Evolutionary conservation across 2,329 filamentous ascomycete genomes (phyloP).

Genomic region (Aspergillus quadricinctus): DNA sequence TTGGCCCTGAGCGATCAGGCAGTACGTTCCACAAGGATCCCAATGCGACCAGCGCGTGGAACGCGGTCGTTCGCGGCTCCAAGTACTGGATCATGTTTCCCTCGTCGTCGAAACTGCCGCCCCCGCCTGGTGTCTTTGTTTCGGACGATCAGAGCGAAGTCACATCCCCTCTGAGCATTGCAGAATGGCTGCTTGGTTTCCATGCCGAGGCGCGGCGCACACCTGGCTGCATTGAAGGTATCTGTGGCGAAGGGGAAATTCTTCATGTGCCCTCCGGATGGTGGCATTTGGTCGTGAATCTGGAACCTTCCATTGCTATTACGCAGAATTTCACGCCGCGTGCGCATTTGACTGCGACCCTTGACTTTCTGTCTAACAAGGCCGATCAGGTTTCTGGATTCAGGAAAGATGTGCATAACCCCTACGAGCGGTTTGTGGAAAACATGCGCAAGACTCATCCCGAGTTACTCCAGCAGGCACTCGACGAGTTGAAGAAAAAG

Average conservation of each 20-base stretch:
- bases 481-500: conserved; percentile 62
- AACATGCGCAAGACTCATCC: conserved; percentile 62
- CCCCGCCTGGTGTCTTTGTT: conserved; percentile 85
- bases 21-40: conserved; percentile 91
- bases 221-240: conserved; percentile 76
- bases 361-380: conserved; percentile 78
- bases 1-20: conserved; percentile 80
- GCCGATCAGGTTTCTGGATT: conserved; percentile 86
- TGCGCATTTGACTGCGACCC: conserved; percentile 67
- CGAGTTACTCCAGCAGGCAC: conserved; percentile 61
- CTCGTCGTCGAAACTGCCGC: conserved; percentile 55
- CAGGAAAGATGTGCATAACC: conserved; percentile 63
- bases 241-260: conserved; percentile 80
- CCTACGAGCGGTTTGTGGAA: conserved; percentile 70
- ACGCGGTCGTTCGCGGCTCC: conserved; percentile 79
- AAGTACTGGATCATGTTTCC: conserved; percentile 99
- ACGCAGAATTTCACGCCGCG: conserved; percentile 92
- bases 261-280: conserved; percentile 90
- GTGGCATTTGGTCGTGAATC: conserved; percentile 95
- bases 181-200: conserved; percentile 92
- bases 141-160: conserved; percentile 88
- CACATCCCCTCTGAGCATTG: conserved; percentile 87
- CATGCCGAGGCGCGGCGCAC: conserved; percentile 74
- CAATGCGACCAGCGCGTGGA: conserved; percentile 76
- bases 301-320: conserved; percentile 77